Base-by-base conservation (phyloP, 257 asterid genomes). In the Mentha longifolia region DNA sequence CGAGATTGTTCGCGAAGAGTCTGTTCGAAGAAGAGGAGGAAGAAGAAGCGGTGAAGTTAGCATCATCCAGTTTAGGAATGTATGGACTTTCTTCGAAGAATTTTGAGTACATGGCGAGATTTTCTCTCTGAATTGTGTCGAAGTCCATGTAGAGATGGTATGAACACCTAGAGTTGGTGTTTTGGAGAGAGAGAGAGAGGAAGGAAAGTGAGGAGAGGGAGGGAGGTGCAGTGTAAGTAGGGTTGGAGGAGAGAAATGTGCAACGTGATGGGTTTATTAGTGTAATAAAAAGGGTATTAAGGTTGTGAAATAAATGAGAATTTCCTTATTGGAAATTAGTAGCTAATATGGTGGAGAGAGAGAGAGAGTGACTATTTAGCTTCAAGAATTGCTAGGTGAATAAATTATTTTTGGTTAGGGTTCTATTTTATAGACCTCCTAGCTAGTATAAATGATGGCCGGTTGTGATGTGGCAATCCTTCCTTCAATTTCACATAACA, bases 331-430 rank as follows among this genome's bases (percentile, higher is more conserved):
- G 17, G 16, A 65, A 61, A 52, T 3, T 10, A 7, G 76, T 49
- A n/a, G 85, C 58, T 46, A 69, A 80, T 77, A 75, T n/a, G 57
- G 70, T 57, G 80, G 80, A 71, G 71, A 58, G 58, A 66, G 52
- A 31, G 70, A 65, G 69, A 42, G 12, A 55, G 79, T 72, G 82
- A 71, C 86, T 74, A 66, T 70, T 74, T n/a, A 79, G 67, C 80
- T 82, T 79, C 84, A 64, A n/a, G 68, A 41, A 14, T 39, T 35
- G 46, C 6, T 9, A 37, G 17, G 16, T 2, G n/a, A 64, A 17
- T 12, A 42, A 35, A 5, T n/a, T n/a, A 35, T 16, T 39, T 49
- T 45, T 46, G 68, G 59, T 61, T 71, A 49, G 41, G 35, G 59
- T 31, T 58, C 17, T 58, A 15, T 14, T 22, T 33, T 50, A 42